phyloP scores from a whole-genome alignment of 2,329 filamentous ascomycete genomes.

The Bipolaris zeicola region DNA sequence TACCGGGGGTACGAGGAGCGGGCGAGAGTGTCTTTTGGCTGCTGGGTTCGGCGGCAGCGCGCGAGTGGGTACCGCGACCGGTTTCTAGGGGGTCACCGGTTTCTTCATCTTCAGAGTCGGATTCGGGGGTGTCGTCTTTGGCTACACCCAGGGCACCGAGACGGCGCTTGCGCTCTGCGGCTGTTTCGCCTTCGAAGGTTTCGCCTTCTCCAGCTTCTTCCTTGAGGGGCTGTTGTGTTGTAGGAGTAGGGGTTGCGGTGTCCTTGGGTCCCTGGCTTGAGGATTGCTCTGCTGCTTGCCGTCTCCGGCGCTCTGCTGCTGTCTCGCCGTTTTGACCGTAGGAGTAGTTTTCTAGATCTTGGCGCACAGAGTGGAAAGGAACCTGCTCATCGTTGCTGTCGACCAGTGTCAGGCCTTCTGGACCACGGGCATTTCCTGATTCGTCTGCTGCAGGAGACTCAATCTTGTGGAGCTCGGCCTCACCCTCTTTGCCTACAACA shows the following conservation, averaged over 20 bases:
- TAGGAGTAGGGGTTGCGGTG: constrained; percentile 9
- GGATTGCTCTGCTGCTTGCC: constrained; percentile 34
- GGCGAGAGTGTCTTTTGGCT: constrained; percentile 16
- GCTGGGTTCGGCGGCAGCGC: constrained; percentile 9
- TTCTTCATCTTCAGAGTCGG: constrained; percentile 43
- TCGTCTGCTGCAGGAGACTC: constrained; percentile 33
- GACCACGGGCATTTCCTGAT: constrained; percentile 36
- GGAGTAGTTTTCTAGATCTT: constrained; percentile 40
- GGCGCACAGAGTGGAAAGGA: constrained; percentile 54
- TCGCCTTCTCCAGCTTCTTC: constrained; percentile 37
- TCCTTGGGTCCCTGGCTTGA: constrained; percentile 21
- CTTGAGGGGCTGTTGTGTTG: constrained; percentile 22
- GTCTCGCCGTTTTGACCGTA: constrained; percentile 38
- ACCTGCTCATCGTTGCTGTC: constrained; percentile 54
- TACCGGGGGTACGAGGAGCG: constrained; percentile 55
- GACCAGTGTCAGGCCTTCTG: constrained; percentile 51
- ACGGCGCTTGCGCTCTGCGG: constrained; percentile 73
- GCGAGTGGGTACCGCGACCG: constrained; percentile 37
- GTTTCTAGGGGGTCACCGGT: constrained; percentile 44
- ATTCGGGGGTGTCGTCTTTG: constrained; percentile 33
- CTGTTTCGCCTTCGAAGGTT: constrained; percentile 64
- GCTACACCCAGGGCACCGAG: constrained; percentile 72
- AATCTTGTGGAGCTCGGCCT: constrained; percentile 42
- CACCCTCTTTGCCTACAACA: constrained; percentile 41
- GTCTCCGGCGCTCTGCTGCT: constrained; percentile 53